Evolutionary conservation across 176 grass and related monocot genomes (phyloP), one percentile per base, ranked within the genome.

Genomic region (Stipa capillata): DNA sequence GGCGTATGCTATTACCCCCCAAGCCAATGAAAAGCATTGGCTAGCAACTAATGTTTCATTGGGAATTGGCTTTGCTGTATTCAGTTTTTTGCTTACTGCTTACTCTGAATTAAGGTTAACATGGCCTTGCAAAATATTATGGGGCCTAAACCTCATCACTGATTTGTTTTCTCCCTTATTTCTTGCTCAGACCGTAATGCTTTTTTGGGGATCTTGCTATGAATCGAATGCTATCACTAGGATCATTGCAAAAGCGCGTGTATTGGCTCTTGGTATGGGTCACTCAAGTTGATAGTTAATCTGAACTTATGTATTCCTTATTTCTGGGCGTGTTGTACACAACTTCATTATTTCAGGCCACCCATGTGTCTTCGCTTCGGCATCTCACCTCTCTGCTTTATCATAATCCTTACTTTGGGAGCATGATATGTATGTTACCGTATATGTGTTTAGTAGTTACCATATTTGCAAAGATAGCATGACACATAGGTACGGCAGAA

Each of bases 151-250:
- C 45, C 66, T 78, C 8, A 6, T 33, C 62, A 57, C n/a, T 45
- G 11, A 48, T 65, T n/a, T 71, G 13, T 72, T 67, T 68, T 60
- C 33, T 6, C 10, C 60, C 15, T 53, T 48, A 68, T 78, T 67
- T 63, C 14, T 71, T 65, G 24, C 25, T 31, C 6, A 52, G 16
- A 37, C 14, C 61, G 59, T 69, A 41, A 37, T 59, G 17, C 33
- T 45, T 56, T 28, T 31, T 21, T 48, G 47, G 79, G 6, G 64
- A 15, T 79, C 79, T 86, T 68, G 24, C 79, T 95, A 88, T 92
- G 97, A 51, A 96, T 99, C 63, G 92, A 99, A 99, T 99, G 92
- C 82, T 99, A 17, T 99, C 97, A 16, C 78, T 99, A 76, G 97
- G 97, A 60, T 99, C 97, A 62, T 99, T 99, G n/a, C 68, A 95